Evolutionary conservation across 2,329 filamentous ascomycete genomes (phyloP), one percentile per base, ranked within the genome.

Genomic region (Aspergillus luchuensis): DNA sequence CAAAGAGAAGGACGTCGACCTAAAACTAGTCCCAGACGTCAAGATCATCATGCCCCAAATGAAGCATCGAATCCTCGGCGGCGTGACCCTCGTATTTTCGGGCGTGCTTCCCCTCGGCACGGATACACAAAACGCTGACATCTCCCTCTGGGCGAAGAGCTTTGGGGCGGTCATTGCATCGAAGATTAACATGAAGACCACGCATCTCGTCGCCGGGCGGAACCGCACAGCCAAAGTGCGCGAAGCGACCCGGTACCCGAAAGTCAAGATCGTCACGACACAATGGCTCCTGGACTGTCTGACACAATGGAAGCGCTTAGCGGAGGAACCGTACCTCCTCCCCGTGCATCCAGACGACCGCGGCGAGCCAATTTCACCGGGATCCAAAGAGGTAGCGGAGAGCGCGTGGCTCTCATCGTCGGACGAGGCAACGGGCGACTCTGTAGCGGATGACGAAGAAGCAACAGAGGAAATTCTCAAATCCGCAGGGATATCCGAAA

Each of bases 151-250:
- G 83, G 90, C 92, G 2, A 88, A 88, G 71, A 91, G 86, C 69
- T 98, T 97, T 72, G 95, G 95, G 19, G 94, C 91, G 3, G 71
- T 71, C 21, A 78, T 84, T 51, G 73, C 77, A n/a, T 74, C 79
- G 10, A 78, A 79, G 39, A 77, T 84, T 38, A 77, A 73, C 38
- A 70, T 73, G 21, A 75, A 72, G 53, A 82, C 81, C 4, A 84
- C 82, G 1, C 82, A 84, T 63, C 73, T 84, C 8, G 78, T 84
- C 51, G 82, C 82, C 23, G 81, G 80, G 2, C 77, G 81, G 23
- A 90, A 90, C 33, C 88, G 93, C 21, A 98, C 95, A 0, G 89
- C 91, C 56, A 99, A 99, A 78, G 92, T 98, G 47, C 89, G 91
- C 51, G 89, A 93, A 75, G 95, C 95, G 0, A 89, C 91, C 13